phyloP scores from a whole-genome alignment of 2,329 filamentous ascomycete genomes.

The Xylariaceae sp. region DNA sequence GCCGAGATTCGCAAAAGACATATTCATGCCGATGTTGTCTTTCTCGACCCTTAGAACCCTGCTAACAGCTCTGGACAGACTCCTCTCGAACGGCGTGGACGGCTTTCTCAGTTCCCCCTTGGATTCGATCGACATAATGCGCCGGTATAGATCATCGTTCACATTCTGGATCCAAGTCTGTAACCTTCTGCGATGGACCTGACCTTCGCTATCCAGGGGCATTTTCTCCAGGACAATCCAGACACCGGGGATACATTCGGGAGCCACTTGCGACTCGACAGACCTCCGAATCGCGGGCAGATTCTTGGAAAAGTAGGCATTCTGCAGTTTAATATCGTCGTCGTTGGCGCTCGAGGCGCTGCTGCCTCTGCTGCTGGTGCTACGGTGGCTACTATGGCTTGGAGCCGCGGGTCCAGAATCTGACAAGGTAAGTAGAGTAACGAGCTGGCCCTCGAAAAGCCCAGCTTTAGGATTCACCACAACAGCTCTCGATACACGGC shows the following conservation, averaged over 20 bases:
- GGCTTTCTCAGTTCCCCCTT: conserved; percentile 35
- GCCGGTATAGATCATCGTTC: conserved; percentile 42
- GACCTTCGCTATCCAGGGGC: conserved; percentile 38
- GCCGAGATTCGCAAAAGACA: conserved; percentile 37
- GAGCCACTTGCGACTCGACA: conserved; percentile 35
- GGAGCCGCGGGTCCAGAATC: conserved; percentile 28
- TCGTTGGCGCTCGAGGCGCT: conserved; percentile 17
- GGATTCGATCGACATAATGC: conserved; percentile 41
- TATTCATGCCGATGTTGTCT: conserved; percentile 40
- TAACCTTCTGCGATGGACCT: conserved; percentile 40
- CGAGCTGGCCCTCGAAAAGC: conserved; percentile 44
- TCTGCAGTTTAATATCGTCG: conserved; percentile 36
- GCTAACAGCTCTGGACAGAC: conserved; percentile 37
- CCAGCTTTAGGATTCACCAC: conserved; percentile 46
- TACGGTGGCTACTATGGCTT: background rate
- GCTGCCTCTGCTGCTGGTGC: background rate
- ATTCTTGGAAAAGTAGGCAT: conserved; percentile 38
- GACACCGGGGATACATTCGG: conserved; percentile 38
- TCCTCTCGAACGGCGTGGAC: conserved; percentile 35
- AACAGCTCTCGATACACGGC: conserved; percentile 38
- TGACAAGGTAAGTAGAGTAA: conserved; percentile 42
- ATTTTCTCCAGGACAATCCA: conserved; percentile 46
- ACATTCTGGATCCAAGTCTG: conserved; percentile 52
- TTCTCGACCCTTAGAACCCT: conserved; percentile 36
- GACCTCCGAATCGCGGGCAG: conserved; percentile 38